Evolutionary conservation across 2,329 filamentous ascomycete species (phyloP).

Genomic region (Calonectria pteridis): DNA sequence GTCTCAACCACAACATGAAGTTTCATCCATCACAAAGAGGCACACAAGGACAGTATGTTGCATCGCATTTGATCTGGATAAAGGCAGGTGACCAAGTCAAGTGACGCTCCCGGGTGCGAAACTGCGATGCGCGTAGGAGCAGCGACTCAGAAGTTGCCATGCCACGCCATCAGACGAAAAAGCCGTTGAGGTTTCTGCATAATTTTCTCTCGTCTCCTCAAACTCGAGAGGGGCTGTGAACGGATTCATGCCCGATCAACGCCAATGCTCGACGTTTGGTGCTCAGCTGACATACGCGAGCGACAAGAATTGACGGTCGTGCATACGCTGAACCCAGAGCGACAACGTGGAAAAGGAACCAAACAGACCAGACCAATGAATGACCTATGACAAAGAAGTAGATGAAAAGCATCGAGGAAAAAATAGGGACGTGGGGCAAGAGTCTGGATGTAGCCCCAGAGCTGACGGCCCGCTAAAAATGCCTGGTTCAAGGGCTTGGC

Average conservation of each 20-base stretch:
- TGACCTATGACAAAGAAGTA: not conserved
- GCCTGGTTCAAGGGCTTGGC: constrained; percentile 21
- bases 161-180: not conserved
- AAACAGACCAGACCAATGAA: not conserved
- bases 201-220: constrained; percentile 1
- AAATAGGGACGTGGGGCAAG: not conserved
- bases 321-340: not conserved
- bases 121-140: not conserved
- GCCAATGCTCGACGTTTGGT: not conserved
- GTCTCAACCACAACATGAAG: not conserved
- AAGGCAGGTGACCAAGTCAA: constrained; percentile 20
- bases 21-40: constrained; percentile 13
- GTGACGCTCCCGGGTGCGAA: constrained; percentile 6
- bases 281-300: constrained; percentile 9
- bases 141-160: not conserved
- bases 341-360: not conserved
- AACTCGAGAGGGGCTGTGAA: not conserved
- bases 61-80: constrained; percentile 12
- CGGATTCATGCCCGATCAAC: not conserved
- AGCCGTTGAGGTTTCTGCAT: not conserved
- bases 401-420: not conserved
- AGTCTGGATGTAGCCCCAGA: constrained; percentile 8
- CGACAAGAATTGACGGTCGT: constrained; percentile 6
- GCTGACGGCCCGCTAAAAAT: constrained; percentile 15
- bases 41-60: constrained; percentile 6